Evolutionary conservation across 306 rosid genomes (phyloP).

Genomic region (Medicago lupulina): DNA sequence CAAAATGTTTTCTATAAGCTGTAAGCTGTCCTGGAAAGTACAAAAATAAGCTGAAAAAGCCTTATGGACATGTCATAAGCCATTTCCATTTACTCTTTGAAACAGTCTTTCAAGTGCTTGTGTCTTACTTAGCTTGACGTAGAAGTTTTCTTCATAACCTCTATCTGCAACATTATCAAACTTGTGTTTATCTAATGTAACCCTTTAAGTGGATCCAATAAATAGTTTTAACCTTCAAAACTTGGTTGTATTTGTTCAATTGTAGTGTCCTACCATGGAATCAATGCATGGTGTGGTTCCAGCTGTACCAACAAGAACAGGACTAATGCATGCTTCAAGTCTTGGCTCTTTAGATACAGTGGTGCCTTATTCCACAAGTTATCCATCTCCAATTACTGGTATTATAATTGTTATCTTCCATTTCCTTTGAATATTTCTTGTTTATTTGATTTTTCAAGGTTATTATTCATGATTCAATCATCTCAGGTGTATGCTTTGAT

Average conservation of each 20-base stretch:
- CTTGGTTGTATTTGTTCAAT: conserved; percentile 35
- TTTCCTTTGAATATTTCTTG: conserved; percentile 24
- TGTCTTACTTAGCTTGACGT: background rate
- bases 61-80: no score
- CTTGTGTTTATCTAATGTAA: background rate
- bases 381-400: conserved; percentile 51
- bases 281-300: conserved; percentile 50
- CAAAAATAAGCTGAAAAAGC: no score
- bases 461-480: conserved; percentile 35
- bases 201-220: background rate
- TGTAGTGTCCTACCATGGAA: conserved; percentile 55
- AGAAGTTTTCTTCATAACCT: background rate
- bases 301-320: conserved; percentile 42
- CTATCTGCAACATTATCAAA: background rate
- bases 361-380: conserved; percentile 49
- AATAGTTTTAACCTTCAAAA: conserved; percentile 18
- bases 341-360: conserved; percentile 46
- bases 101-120: no score
- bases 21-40: no score
- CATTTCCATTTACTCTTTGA: no score
- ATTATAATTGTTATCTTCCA: conserved; percentile 42
- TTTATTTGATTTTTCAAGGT: conserved; percentile 25
- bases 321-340: conserved; percentile 55
- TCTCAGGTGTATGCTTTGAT: conserved; percentile 62
- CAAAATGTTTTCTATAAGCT: no score